Conservation (phyloP, 108 stramenopile genomes). For the Cyclotella choctawhatcheeana region DNA sequence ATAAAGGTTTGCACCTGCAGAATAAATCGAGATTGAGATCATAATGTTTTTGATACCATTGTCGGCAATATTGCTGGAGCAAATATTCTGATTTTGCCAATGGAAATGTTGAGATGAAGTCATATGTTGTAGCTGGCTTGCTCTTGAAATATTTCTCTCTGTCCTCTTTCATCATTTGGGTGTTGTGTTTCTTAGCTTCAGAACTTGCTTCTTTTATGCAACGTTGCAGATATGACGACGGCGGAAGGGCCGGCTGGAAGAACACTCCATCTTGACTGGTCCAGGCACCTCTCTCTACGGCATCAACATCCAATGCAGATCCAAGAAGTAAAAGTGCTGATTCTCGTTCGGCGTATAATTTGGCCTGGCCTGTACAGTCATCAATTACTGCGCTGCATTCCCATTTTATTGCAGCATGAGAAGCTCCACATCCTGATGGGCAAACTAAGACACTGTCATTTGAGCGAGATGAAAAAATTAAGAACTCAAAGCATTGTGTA, state of each 20-base stretch:
- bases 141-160: background rate
- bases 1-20: constrained; percentile 78
- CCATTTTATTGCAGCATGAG: constrained; percentile 68
- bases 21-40: constrained; percentile 60
- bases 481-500: constrained; percentile 59
- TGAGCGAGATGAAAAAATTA: constrained; percentile 11
- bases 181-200: constrained; percentile 28
- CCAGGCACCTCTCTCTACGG: constrained; percentile 78
- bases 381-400: constrained; percentile 85
- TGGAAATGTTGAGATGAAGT: constrained; percentile 47
- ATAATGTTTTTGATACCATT: constrained; percentile 55
- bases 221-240: constrained; percentile 43
- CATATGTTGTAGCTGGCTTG: constrained; percentile 13
- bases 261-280: constrained; percentile 48
- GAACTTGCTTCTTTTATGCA: constrained; percentile 45
- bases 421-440: constrained; percentile 47
- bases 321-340: constrained; percentile 69
- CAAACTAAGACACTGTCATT: constrained; percentile 15
- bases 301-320: constrained; percentile 30
- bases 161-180: constrained; percentile 5
- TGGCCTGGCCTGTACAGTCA: constrained; percentile 87
- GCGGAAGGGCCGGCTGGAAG: constrained; percentile 66
- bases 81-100: constrained; percentile 64
- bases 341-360: constrained; percentile 84
- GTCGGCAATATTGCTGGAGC: constrained; percentile 73